These are phyloP conservation scores for Suillus bovinus DNA, from an alignment of 768 basidiomycete genomes.

Conservation along the genomic window DNA sequence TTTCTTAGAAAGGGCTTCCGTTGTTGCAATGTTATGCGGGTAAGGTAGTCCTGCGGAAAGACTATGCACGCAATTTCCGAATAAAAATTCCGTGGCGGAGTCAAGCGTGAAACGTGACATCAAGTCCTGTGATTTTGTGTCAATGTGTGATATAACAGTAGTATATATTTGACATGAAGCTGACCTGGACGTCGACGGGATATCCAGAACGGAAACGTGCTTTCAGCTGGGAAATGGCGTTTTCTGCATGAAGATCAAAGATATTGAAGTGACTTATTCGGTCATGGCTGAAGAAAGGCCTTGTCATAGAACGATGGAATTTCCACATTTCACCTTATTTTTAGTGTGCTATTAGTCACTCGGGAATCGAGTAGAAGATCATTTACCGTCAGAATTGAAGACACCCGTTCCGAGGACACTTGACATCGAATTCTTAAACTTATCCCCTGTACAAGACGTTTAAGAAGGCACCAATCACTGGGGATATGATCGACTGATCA, in stretches of 20 bases:
- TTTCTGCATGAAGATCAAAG: constrained; percentile 56
- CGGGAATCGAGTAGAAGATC: neutral
- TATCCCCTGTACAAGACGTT: constrained; percentile 19
- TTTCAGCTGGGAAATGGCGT: constrained; percentile 44
- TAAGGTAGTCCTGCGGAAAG: constrained; percentile 54
- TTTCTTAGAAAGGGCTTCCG: constrained; percentile 22
- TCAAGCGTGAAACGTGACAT: constrained; percentile 67
- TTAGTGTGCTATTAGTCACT: constrained; percentile 18
- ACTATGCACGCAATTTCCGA: constrained; percentile 56
- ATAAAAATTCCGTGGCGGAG: constrained; percentile 65
- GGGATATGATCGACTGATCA: constrained; percentile 13
- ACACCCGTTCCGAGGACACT: constrained; percentile 63
- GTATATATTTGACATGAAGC: neutral
- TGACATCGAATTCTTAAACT: constrained; percentile 44
- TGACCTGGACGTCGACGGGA: constrained; percentile 60
- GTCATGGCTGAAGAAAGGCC: constrained; percentile 65
- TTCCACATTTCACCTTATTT: constrained; percentile 50
- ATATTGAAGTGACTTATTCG: constrained; percentile 59
- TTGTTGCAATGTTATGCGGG: constrained; percentile 40
- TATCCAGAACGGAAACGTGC: constrained; percentile 48
- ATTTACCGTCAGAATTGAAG: constrained; percentile 65
- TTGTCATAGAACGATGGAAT: constrained; percentile 65
- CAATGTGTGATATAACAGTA: neutral
- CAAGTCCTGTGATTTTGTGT: constrained; percentile 41
- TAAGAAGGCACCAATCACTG: neutral